phyloP scores from a whole-genome alignment of 1,139 yeast species.

The Yamadazyma dushanensis region DNA sequence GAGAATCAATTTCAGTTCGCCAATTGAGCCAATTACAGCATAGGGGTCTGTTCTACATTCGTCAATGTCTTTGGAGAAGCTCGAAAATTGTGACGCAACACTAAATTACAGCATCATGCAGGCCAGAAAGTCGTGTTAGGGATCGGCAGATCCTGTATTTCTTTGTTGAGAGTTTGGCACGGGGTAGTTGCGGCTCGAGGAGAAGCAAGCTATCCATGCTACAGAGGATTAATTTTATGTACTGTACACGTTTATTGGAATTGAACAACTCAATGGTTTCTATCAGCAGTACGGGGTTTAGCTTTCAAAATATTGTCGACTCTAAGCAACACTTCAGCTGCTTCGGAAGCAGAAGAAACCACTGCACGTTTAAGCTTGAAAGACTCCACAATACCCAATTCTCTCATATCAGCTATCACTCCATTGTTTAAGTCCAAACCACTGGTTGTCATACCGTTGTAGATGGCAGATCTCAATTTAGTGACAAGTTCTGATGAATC shows the following conservation, averaged over 20 bases:
- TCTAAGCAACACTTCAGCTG: constrained; percentile 91
- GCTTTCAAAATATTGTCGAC: constrained; percentile 97
- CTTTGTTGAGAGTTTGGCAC: too few relatives aligned
- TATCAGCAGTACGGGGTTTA: constrained; percentile 94
- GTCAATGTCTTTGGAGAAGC: too few relatives aligned
- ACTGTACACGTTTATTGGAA: constrained; percentile 2
- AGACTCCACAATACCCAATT: constrained; percentile 87
- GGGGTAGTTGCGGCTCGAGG: too few relatives aligned
- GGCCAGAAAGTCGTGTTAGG: too few relatives aligned
- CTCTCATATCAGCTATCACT: constrained; percentile 88
- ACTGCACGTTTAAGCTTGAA: constrained; percentile 91
- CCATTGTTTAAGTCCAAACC: constrained; percentile 90
- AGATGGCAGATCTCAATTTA: constrained; percentile 86
- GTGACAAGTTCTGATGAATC: constrained; percentile 93
- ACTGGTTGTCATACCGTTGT: constrained; percentile 87
- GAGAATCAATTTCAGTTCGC: too few relatives aligned
- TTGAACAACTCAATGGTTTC: constrained; percentile 54
- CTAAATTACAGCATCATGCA: too few relatives aligned
- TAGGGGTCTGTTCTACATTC: too few relatives aligned
- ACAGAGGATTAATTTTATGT: neutral
- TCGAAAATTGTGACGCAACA: too few relatives aligned
- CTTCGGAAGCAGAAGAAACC: constrained; percentile 95
- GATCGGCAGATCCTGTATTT: too few relatives aligned
- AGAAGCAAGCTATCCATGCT: too few relatives aligned
- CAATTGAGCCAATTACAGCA: too few relatives aligned